phyloP scores from a whole-genome alignment of 306 rosid genomes.

The Lathyrus oleraceus region DNA sequence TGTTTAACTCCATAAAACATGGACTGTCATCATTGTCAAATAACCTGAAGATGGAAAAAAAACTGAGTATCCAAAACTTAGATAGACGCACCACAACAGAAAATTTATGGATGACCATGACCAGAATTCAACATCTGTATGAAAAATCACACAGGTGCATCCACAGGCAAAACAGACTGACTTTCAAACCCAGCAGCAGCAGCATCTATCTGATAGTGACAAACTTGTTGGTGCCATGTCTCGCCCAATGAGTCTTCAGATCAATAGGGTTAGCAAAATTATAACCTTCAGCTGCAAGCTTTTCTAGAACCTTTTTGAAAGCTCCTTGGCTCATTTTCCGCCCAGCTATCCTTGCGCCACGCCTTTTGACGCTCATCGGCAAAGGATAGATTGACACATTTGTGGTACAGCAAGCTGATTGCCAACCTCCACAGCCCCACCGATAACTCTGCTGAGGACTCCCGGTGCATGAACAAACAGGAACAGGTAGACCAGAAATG shows the following conservation, averaged over 20 bases:
- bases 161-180: slow-evolving; percentile 58
- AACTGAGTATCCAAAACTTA: slow-evolving; percentile 48
- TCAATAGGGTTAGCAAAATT: slow-evolving; percentile 80
- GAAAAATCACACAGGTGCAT: slow-evolving; percentile 65
- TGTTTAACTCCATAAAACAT: slow-evolving; percentile 43
- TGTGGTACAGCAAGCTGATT: slow-evolving; percentile 96
- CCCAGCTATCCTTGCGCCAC: slow-evolving; percentile 97
- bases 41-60: slow-evolving; percentile 50
- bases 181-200: slow-evolving; percentile 22
- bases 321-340: slow-evolving; percentile 98
- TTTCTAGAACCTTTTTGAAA: slow-evolving; percentile 93
- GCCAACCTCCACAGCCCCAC: slow-evolving; percentile 99
- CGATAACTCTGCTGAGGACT: slow-evolving; percentile 85
- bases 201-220: slow-evolving; percentile 80
- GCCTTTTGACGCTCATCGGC: slow-evolving; percentile 92
- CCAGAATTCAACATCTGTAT: slow-evolving; percentile 59
- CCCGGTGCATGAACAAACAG: slow-evolving; percentile 93
- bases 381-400: slow-evolving; percentile 81
- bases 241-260: slow-evolving; percentile 88
- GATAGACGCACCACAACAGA: slow-evolving; percentile 47
- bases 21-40: slow-evolving; percentile 50
- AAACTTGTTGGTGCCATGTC: slow-evolving; percentile 96
- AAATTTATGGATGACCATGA: slow-evolving; percentile 56
- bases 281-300: slow-evolving; percentile 88
- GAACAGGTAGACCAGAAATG: slow-evolving; percentile 86